These are phyloP conservation scores for Cryptococcus sp. DNA, from an alignment of 1,284 basidiomycete species.

Conservation along the genomic window DNA sequence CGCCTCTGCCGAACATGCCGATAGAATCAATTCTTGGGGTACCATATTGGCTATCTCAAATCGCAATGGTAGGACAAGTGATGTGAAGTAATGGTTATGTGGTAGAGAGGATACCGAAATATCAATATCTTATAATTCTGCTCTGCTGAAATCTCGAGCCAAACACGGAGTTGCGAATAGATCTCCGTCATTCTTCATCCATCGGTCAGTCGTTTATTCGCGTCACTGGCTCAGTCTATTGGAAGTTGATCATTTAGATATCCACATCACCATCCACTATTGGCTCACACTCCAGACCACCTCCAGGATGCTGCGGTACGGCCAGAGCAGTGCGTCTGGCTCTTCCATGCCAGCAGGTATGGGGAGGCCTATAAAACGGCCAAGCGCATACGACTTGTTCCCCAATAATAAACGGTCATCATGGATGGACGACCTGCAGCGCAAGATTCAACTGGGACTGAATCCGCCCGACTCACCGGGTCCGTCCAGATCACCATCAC, in stretches of 20 bases:
- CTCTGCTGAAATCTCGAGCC: background rate
- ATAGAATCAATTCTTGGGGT: constrained; percentile 49
- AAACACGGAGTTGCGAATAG: constrained; percentile 4
- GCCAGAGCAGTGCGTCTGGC: too few species aligned
- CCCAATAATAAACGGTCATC: constrained; percentile 20
- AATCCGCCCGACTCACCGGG: constrained; percentile 23
- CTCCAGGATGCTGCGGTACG: background rate
- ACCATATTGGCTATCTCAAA: constrained; percentile 21
- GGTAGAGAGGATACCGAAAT: too few species aligned
- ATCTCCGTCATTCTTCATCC: background rate
- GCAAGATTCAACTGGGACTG: constrained; percentile 32
- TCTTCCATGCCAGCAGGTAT: too few species aligned
- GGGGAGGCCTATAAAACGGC: background rate
- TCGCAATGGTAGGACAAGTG: too few species aligned
- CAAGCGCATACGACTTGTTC: constrained; percentile 33
- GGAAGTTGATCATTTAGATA: background rate
- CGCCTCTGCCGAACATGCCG: constrained; percentile 38
- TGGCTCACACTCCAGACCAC: background rate
- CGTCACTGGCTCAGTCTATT: background rate
- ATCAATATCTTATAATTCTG: too few species aligned
- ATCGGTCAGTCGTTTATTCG: background rate
- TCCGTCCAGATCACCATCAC: constrained; percentile 34
- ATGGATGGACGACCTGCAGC: constrained; percentile 36
- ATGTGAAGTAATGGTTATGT: too few species aligned
- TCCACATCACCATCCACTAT: too few species aligned